phyloP scores from a whole-genome alignment of 768 basidiomycete genomes.

The Phlegmacium glaucopus region DNA sequence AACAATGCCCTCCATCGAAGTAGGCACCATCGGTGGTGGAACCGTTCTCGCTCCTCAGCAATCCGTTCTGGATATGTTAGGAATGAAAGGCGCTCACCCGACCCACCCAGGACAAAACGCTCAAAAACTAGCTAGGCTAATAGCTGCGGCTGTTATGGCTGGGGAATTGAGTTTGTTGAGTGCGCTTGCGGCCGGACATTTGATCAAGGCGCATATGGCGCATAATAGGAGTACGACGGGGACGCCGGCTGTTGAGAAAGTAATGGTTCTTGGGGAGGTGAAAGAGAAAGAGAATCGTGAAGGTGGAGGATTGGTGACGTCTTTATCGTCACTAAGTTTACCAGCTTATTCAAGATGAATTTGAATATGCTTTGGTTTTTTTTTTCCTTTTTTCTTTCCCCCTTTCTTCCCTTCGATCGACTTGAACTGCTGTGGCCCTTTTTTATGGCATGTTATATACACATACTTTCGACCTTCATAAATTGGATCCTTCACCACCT shows the following conservation, averaged over 20 bases:
- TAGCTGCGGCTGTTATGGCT: slow-evolving; percentile 94
- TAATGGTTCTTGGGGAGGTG: not conserved
- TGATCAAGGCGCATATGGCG: slow-evolving; percentile 89
- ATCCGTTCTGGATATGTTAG: slow-evolving; percentile 91
- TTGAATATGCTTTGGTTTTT: not conserved
- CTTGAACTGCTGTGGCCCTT: not conserved
- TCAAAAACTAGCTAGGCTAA: slow-evolving; percentile 83
- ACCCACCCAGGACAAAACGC: slow-evolving; percentile 88
- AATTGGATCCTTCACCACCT: no score
- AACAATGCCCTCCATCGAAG: slow-evolving; percentile 99
- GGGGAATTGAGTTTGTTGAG: slow-evolving; percentile 91
- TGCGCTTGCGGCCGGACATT: slow-evolving; percentile 91
- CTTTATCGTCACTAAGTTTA: slow-evolving; percentile 13
- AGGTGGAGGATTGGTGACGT: slow-evolving; percentile 10
- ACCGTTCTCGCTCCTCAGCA: slow-evolving; percentile 90
- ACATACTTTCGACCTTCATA: no score
- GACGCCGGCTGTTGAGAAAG: slow-evolving; percentile 41
- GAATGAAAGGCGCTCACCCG: slow-evolving; percentile 85
- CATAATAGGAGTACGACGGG: slow-evolving; percentile 81
- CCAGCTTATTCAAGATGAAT: slow-evolving; percentile 17
- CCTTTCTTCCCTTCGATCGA: not conserved
- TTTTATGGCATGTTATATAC: no score
- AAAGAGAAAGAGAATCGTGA: slow-evolving; percentile 1
- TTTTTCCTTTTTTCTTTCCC: not conserved
- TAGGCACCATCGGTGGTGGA: slow-evolving; percentile 96